A percentile compares a stretch with the other conserved stretches of the same genome.
Conservation (phyloP, 139 green algal species). For the Haematococcus lacustris region DNA sequence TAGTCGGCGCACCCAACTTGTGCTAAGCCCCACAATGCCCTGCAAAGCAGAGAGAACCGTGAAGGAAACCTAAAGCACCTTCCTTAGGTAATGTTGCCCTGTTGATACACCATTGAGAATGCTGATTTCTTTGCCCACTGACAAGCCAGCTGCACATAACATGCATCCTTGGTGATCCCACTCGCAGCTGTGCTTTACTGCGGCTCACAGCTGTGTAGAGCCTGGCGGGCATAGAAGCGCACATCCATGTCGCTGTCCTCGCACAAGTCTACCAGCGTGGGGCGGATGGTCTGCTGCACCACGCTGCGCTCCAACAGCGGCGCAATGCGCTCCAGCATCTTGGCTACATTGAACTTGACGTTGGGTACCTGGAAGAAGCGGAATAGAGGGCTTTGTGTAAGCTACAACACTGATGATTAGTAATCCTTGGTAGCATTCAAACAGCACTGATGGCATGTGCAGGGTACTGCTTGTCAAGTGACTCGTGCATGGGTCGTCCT, state of each 20-base stretch:
- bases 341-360: constrained; percentile 91
- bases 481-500: no score
- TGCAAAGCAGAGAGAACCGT: background rate
- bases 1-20: background rate
- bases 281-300: constrained; percentile 69
- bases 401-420: no score
- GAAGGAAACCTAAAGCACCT: background rate
- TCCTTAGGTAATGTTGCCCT: background rate
- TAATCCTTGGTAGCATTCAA: no score
- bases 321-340: constrained; percentile 76
- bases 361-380: constrained; percentile 82
- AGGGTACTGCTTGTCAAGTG: no score
- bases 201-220: constrained; percentile 45
- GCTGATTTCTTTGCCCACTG: no score
- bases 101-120: background rate
- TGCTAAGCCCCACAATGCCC: background rate
- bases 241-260: constrained; percentile 91
- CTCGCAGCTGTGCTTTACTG: background rate
- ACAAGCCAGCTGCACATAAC: no score
- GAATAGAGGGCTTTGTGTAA: no score
- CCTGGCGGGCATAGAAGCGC: constrained; percentile 77
- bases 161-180: no score
- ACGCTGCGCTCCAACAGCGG: constrained; percentile 61
- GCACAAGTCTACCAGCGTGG: constrained; percentile 73
- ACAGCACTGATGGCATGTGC: no score